Conservation (phyloP, 2,329 filamentous ascomycete species). For the Sporothrix euskadiensis region DNA sequence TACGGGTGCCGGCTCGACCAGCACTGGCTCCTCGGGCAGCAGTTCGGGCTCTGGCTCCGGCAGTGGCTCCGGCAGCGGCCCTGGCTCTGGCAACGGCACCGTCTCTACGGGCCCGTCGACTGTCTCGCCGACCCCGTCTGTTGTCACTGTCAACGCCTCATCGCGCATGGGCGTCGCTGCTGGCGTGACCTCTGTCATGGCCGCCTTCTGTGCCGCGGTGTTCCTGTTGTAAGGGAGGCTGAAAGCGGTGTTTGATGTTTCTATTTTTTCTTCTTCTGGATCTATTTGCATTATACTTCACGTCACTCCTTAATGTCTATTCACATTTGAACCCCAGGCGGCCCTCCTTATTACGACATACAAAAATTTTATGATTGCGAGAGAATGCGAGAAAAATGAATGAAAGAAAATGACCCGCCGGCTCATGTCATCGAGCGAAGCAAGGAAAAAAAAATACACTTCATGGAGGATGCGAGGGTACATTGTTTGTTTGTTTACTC, state of each 20-base stretch:
- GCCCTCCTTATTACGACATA: not conserved
- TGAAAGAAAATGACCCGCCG: not conserved
- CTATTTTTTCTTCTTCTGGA: not conserved
- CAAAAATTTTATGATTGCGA: not conserved
- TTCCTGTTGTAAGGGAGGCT: not conserved
- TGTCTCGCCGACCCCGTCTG: not conserved
- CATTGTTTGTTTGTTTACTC: not conserved
- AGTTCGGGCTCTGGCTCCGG: not conserved
- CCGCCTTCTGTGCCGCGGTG: not conserved
- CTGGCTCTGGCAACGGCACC: not conserved
- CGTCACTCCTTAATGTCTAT: constrained; percentile 27
- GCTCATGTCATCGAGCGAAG: not conserved
- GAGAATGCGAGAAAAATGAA: not conserved
- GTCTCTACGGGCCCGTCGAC: not conserved
- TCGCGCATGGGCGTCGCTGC: not conserved
- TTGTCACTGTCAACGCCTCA: constrained; percentile 10
- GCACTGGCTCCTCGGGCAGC: not conserved
- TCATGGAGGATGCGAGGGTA: constrained; percentile 5
- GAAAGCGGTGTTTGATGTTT: not conserved
- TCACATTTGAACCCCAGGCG: constrained; percentile 9
- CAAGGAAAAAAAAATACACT: not conserved
- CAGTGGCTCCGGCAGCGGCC: not conserved
- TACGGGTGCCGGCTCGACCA: not conserved
- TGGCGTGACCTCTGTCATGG: not conserved
- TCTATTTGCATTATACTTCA: not conserved